Conservation (phyloP, 306 rosid genomes). For the Inga laurina region DNA sequence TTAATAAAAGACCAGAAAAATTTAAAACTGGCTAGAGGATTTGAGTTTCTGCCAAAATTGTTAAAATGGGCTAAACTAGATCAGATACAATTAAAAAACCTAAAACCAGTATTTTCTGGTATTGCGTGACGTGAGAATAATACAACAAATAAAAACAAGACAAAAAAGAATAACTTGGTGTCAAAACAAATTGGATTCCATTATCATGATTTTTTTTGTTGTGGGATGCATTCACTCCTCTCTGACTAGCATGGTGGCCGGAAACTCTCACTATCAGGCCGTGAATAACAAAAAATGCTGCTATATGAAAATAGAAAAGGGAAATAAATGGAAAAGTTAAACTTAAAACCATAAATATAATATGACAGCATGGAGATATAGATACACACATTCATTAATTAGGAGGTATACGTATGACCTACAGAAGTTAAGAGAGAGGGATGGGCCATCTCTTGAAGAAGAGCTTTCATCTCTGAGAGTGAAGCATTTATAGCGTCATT, state of each 20-base stretch:
- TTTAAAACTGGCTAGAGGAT: neutral
- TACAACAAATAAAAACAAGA: neutral
- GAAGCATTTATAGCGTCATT: slow-evolving; percentile 44
- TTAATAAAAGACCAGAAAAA: neutral
- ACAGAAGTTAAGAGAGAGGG: slow-evolving; percentile 27
- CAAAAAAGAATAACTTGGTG: neutral
- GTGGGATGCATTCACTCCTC: neutral
- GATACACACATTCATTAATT: too few species aligned
- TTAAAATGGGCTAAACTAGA: neutral
- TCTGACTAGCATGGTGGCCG: neutral
- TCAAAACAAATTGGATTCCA: neutral
- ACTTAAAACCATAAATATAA: neutral
- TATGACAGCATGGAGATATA: neutral
- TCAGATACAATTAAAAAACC: neutral
- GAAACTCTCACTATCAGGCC: neutral
- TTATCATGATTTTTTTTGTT: neutral
- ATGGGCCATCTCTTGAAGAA: slow-evolving; percentile 46
- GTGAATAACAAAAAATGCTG: neutral
- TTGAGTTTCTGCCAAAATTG: neutral
- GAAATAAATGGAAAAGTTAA: neutral
- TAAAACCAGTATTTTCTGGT: neutral
- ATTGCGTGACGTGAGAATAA: neutral
- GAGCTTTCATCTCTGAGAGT: slow-evolving; percentile 38
- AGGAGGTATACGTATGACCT: neutral
- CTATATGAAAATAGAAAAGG: neutral